Base-by-base conservation (phyloP, 345 rosid species). In the Linum trigynum region DNA sequence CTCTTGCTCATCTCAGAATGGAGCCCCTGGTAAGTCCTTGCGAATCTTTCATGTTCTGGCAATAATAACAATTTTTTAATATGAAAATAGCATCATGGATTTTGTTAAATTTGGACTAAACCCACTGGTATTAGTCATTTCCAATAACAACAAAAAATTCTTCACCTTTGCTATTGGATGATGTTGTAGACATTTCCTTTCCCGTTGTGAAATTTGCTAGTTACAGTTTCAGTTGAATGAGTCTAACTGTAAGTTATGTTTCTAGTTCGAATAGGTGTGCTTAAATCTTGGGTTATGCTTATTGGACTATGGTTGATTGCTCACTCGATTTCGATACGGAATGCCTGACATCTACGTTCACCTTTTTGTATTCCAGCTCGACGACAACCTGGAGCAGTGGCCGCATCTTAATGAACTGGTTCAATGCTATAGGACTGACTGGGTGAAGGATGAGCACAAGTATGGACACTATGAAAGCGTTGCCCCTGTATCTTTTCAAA, bases 371-470 rank as follows among this genome's bases (percentile, higher is more conserved):
- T 14, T 64, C 16, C 80, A 94, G 99, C 80, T 85, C 66, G 96
- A 90, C 78, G 97, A 91, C 65, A 85, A 87, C 76, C 74, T 87
- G 74, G 97, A 94, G 60, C 95, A 84, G 78, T 94, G 99, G 95
- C 99, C 99, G 3, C 99, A 94, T 84, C 77, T 94, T 72, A 83
- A 82, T 65, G 95, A 94, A 70, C 72, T 94, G 68, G 83, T 88
- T 61, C 92, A 88, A 11, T 94, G 97, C 75, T 94, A 88, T 43
- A 84, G 73, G 73, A 76, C 95, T 63, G 97, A 94, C 50, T 94
- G 95, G 99, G 84, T 90, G 12, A 94, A 90, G 66, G 99, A 90
- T 82, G 97, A 86, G 23, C 77, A 77, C 70, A 94, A 94, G 77
- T 94, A 94, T 70, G 99, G 99, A 16, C 97, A 88, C 58, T 90